phyloP scores from a whole-genome alignment of 1,284 basidiomycete genomes.

The Fomitiporia mediterranea region DNA sequence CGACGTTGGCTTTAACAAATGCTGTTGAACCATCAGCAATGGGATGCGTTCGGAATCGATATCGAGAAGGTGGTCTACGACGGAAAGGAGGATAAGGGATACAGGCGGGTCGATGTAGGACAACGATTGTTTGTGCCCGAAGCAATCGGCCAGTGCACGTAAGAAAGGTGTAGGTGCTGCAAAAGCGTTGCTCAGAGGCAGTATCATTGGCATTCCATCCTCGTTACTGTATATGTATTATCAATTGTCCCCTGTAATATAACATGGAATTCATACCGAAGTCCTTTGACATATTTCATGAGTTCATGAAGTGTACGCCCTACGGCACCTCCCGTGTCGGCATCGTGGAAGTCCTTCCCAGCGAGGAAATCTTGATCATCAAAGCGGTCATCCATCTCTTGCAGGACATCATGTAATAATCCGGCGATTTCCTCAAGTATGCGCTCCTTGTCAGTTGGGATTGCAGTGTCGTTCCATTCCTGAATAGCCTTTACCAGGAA shows the following conservation, averaged over 20 bases:
- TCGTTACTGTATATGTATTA: conserved; percentile 4
- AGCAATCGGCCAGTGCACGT: conserved; percentile 6
- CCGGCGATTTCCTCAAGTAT: conserved; percentile 65
- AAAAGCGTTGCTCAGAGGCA: conserved; percentile 4
- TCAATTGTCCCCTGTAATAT: background rate
- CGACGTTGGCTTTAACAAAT: conserved; percentile 62
- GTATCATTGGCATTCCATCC: conserved; percentile 8
- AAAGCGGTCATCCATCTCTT: conserved; percentile 64
- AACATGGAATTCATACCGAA: conserved; percentile 12
- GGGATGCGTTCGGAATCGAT: conserved; percentile 56
- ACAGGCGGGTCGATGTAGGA: conserved; percentile 53
- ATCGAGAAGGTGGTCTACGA: conserved; percentile 61
- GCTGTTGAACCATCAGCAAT: conserved; percentile 53
- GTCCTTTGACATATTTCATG: conserved; percentile 13
- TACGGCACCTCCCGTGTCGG: conserved; percentile 14
- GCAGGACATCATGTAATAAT: conserved; percentile 63
- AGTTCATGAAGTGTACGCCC: conserved; percentile 16
- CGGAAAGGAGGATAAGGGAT: conserved; percentile 54
- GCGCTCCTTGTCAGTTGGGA: conserved; percentile 42
- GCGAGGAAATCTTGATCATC: conserved; percentile 60
- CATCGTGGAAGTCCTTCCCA: conserved; percentile 38
- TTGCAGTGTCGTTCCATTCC: conserved; percentile 41
- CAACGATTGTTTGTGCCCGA: conserved; percentile 28
- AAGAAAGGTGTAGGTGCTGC: conserved; percentile 10
- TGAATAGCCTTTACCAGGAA: conserved; percentile 47